Evolutionary conservation across 192 early-diverging fungal genomes (phyloP), one percentile per base, ranked within the genome.

Genomic region (Dimargaris cristalligena): DNA sequence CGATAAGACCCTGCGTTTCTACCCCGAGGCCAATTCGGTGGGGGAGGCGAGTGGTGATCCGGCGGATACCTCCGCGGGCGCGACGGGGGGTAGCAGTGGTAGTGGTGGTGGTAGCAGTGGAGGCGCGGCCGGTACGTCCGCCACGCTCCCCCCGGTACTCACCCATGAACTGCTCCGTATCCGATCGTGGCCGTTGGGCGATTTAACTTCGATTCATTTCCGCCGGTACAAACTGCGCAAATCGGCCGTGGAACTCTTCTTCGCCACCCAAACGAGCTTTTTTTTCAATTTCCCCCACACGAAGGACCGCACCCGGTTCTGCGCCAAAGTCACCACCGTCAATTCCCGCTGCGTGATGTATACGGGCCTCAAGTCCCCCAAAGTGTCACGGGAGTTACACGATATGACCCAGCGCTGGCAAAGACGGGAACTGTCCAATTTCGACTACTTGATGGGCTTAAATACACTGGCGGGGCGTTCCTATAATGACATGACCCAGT

Each of bases 401-500:
- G 81, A 83, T 29, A 67, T 91, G 57, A 88, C 87, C 0, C 78
- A 86, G 58, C 72, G 78, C 35, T 97, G 94, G 94, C 78, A 86
- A 61, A 76, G 74, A 31, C 71, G 86, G 26, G 89, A 93, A 65
- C 84, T 97, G 41, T 84, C 84, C 47, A 97, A 97, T 61, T 97
- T 95, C 68, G 92, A 97, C 66, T 97, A 97, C 55, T 60, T 97
- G 56, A 94, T 95, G 89, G 78, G 80, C 34, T 74, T 97, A 10
- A 97, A 97, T 67, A 90, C 90, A 0, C 66, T 91, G 34, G 87
- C 90, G 29, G 93, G 90, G 13, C 69, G 86, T 23, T 85, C 86
- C 2, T 84, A 85, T 63, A 85, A 83, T 62, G 92, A 97, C 70
- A 66, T 97, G 63, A 93, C 92, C 0, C 94, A 94, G 67, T 97